These are phyloP conservation scores for Syncephalastrum racemosum DNA, from an alignment of 371 early-diverging fungal genomes.

Conservation along the genomic window DNA sequence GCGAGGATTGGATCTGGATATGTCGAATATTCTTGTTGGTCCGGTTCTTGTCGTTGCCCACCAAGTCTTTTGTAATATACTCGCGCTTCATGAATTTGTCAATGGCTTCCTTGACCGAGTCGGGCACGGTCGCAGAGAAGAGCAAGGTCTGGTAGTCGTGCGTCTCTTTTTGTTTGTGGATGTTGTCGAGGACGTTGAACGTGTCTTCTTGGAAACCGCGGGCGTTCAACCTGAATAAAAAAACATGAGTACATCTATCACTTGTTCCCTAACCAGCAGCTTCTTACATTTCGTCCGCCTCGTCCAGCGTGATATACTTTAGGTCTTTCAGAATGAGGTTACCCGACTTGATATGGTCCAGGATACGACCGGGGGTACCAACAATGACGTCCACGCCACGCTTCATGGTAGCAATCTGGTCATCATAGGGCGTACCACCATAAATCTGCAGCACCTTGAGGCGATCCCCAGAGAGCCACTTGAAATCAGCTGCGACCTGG, in stretches of 20 bases:
- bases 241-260: too few species aligned
- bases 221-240: constrained; percentile 63
- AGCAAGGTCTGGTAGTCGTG: constrained; percentile 82
- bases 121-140: constrained; percentile 87
- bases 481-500: constrained; percentile 80
- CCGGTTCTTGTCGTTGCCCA: constrained; percentile 74
- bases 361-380: constrained; percentile 97
- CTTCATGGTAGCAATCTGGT: constrained; percentile 77
- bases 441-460: constrained; percentile 64
- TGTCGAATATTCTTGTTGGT: constrained; percentile 79
- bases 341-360: constrained; percentile 92
- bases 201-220: constrained; percentile 95
- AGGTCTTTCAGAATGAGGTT: constrained; percentile 72
- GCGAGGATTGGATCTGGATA: constrained; percentile 80
- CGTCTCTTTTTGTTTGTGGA: constrained; percentile 71
- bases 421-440: constrained; percentile 85
- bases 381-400: constrained; percentile 94
- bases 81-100: constrained; percentile 84
- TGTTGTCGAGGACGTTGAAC: constrained; percentile 79
- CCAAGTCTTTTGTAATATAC: constrained; percentile 78
- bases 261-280: constrained; percentile 12
- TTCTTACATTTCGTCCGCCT: constrained; percentile 87
- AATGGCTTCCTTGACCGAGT: constrained; percentile 82
- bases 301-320: constrained; percentile 87
- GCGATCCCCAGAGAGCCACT: constrained; percentile 55